Evolutionary conservation across 208 protist species (phyloP).

Genomic region (Naegleria fowleri): DNA sequence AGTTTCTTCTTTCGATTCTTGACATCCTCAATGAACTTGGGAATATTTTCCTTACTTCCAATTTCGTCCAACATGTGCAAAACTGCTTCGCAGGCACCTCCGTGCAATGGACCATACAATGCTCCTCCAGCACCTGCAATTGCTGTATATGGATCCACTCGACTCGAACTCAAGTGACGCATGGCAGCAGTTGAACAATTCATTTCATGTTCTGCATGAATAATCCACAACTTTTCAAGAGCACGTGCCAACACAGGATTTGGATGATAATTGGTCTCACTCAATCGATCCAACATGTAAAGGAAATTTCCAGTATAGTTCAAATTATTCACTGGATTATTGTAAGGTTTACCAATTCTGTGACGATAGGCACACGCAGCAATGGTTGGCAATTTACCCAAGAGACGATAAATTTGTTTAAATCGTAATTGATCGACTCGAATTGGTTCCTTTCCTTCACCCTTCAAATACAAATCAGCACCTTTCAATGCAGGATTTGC

Average conservation of each 20-base stretch:
- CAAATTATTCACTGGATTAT: slow-evolving; percentile 50
- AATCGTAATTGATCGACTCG: neutral
- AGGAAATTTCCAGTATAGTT: slow-evolving; percentile 66
- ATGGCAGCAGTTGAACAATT: slow-evolving; percentile 66
- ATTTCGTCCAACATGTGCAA: slow-evolving; percentile 65
- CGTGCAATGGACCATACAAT: slow-evolving; percentile 63
- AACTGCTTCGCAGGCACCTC: slow-evolving; percentile 56
- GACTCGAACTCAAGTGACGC: slow-evolving; percentile 41
- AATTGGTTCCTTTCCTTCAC: neutral
- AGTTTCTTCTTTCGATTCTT: slow-evolving; percentile 50
- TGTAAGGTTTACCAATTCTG: slow-evolving; percentile 52
- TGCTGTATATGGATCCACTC: slow-evolving; percentile 43
- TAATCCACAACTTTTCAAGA: slow-evolving; percentile 52
- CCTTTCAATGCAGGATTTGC: slow-evolving; percentile 17
- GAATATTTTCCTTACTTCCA: slow-evolving; percentile 49
- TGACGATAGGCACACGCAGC: slow-evolving; percentile 63
- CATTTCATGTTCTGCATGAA: slow-evolving; percentile 70
- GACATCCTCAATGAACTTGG: slow-evolving; percentile 47
- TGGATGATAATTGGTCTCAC: slow-evolving; percentile 40
- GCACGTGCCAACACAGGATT: slow-evolving; percentile 42
- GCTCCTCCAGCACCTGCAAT: slow-evolving; percentile 43
- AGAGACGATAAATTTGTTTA: slow-evolving; percentile 45
- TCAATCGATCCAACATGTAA: slow-evolving; percentile 55
- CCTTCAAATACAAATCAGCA: neutral
- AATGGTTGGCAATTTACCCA: slow-evolving; percentile 66